Percentiles rank a stretch among this genome's conserved stretches.
Evolutionary conservation across 805 yeast species (phyloP).

Genomic region (Wickerhamiella nectarea): DNA sequence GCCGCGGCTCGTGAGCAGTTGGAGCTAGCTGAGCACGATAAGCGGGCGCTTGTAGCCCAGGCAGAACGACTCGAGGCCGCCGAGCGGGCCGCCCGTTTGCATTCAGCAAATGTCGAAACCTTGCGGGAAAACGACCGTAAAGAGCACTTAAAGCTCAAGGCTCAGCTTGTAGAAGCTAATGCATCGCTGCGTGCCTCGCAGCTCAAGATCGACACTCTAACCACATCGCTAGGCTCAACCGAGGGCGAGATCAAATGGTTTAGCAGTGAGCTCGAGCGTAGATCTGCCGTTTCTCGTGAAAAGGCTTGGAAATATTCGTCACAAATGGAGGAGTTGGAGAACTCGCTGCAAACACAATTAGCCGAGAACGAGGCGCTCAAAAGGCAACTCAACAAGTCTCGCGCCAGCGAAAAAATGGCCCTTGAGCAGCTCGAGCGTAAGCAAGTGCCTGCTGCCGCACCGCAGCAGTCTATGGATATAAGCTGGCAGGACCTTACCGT

Average conservation of each 20-base stretch:
- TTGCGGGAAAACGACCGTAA: slow-evolving; percentile 2
- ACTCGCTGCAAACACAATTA: not conserved
- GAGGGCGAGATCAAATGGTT: slow-evolving; percentile 1
- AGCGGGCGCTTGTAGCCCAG: slow-evolving; percentile 2
- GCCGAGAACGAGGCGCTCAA: not conserved
- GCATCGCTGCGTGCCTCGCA: not conserved
- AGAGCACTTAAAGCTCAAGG: not conserved
- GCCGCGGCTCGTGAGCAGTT: slow-evolving; percentile 5
- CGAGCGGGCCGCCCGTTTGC: not conserved
- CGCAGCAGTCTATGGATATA: too few relatives aligned
- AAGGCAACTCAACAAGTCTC: not conserved
- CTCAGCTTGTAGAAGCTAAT: not conserved
- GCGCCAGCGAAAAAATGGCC: not conserved
- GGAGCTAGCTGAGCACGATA: slow-evolving; percentile 4
- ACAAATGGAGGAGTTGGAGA: not conserved
- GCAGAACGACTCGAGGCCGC: slow-evolving; percentile 3
- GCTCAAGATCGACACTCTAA: not conserved
- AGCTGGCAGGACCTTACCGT: too few relatives aligned
- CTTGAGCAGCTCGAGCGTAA: not conserved
- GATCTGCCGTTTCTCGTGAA: not conserved
- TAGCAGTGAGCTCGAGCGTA: slow-evolving; percentile 22
- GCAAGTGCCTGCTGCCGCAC: too few relatives aligned
- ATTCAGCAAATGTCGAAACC: not conserved
- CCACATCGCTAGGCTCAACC: slow-evolving; percentile 1
- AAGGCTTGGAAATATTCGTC: not conserved